Evolutionary conservation across 2,329 filamentous ascomycete genomes (phyloP).

Genomic region (Curvularia spicifera): DNA sequence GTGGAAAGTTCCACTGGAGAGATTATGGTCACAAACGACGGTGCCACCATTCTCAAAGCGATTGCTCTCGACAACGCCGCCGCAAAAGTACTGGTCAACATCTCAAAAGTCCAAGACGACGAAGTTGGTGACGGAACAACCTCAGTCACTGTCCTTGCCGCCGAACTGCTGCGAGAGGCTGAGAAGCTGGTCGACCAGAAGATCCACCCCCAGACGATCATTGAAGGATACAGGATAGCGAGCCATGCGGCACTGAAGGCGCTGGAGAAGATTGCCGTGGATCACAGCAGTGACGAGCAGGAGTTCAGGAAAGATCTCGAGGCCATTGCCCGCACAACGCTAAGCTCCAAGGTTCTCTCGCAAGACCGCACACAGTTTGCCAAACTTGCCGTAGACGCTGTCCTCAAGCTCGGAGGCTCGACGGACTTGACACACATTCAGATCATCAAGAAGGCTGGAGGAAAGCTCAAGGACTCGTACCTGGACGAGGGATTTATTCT

Average conservation of each 20-base stretch:
- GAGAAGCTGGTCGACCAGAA: conserved; percentile 98
- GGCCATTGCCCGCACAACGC: conserved; percentile 89
- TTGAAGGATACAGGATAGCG: conserved; percentile 98
- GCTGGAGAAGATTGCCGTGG: conserved; percentile 81
- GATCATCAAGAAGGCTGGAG: conserved; percentile 98
- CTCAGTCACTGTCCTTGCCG: conserved; percentile 93
- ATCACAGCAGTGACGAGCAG: conserved; percentile 83
- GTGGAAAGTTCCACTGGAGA: conserved; percentile 81
- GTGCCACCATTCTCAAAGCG: conserved; percentile 96
- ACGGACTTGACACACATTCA: conserved; percentile 97
- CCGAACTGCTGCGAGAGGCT: conserved; percentile 92
- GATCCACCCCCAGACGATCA: conserved; percentile 99
- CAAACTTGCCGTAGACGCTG: conserved; percentile 86
- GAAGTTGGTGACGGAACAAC: conserved; percentile 98
- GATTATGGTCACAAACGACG: conserved; percentile 98
- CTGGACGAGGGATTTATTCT: conserved; percentile 97
- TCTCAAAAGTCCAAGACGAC: conserved; percentile 98
- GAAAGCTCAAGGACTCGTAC: conserved; percentile 97
- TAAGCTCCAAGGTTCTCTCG: conserved; percentile 95
- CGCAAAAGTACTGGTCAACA: conserved; percentile 97
- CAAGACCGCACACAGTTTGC: conserved; percentile 95
- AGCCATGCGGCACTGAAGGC: conserved; percentile 85
- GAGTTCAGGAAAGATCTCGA: conserved; percentile 89
- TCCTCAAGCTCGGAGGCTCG: conserved; percentile 86
- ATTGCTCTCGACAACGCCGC: conserved; percentile 98